Percentiles rank a stretch among this genome's conserved stretches.
phyloP scores from a whole-genome alignment of 345 rosid genomes.

The Dovyalis caffra region DNA sequence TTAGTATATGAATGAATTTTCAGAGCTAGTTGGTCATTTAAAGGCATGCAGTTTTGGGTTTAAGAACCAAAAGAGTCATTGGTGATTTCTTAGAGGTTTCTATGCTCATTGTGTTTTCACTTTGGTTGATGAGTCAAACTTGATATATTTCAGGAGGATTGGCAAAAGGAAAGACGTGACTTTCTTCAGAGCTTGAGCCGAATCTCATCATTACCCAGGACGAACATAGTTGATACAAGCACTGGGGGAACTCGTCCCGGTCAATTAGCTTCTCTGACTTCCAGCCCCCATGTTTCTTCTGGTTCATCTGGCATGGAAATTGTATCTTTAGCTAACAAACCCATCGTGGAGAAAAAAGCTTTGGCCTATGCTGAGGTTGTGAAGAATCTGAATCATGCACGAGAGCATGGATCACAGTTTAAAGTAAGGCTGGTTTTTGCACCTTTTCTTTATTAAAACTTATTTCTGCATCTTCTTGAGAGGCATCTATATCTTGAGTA shows the following conservation, averaged over 20 bases:
- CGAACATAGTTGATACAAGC: conserved; percentile 49
- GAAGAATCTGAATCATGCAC: conserved; percentile 71
- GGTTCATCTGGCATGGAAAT: conserved; percentile 54
- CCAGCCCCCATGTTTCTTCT: conserved; percentile 61
- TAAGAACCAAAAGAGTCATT: conserved; percentile 1
- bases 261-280: conserved; percentile 53
- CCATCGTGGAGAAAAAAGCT: conserved; percentile 71
- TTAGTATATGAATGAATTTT: neutral
- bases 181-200: conserved; percentile 93
- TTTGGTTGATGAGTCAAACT: conserved; percentile 11
- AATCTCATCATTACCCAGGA: conserved; percentile 78
- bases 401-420: conserved; percentile 75
- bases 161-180: conserved; percentile 92
- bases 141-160: conserved; percentile 65
- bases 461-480: neutral
- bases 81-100: conserved; percentile 11
- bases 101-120: conserved; percentile 8
- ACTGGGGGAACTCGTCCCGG: conserved; percentile 45
- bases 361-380: conserved; percentile 78
- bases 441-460: neutral
- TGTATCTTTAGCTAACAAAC: conserved; percentile 61
- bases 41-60: neutral
- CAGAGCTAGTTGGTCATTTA: neutral
- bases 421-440: conserved; percentile 48
- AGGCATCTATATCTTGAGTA: neutral